Percentiles rank a stretch among this genome's conserved stretches.
Evolutionary conservation across 768 basidiomycete species (phyloP).

Genomic region (Russula foetens): DNA sequence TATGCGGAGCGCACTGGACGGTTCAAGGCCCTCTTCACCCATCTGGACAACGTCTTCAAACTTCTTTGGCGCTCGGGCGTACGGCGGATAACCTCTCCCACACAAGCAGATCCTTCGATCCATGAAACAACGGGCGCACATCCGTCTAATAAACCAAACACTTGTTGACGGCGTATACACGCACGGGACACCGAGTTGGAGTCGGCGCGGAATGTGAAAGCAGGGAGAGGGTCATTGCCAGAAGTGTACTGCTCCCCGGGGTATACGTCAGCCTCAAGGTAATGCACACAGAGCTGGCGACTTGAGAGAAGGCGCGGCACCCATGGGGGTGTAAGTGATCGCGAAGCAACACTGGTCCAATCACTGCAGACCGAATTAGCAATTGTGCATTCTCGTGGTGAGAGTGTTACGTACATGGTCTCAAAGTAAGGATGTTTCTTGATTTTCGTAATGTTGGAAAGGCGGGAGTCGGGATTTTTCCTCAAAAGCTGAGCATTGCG

Average conservation of each 20-base stretch:
- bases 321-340: constrained; percentile 9
- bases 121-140: constrained; percentile 1
- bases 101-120: background rate
- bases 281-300: background rate
- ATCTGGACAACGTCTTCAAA: background rate
- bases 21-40: background rate
- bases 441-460: background rate
- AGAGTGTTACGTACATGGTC: background rate
- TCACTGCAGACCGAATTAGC: background rate
- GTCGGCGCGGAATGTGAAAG: background rate
- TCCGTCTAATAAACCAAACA: background rate
- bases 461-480: background rate
- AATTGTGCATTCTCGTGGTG: background rate
- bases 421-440: constrained; percentile 6
- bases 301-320: constrained; percentile 3
- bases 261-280: background rate
- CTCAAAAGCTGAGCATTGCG: background rate
- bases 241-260: background rate
- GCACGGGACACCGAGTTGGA: background rate
- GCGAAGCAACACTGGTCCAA: constrained; percentile 4
- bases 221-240: background rate
- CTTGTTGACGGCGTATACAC: constrained; percentile 3
- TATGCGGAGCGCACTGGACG: background rate
- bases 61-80: background rate
- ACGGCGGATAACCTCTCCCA: background rate